phyloP scores from a whole-genome alignment of 2,329 filamentous ascomycete genomes.

The Alternaria novae-zelandiae region DNA sequence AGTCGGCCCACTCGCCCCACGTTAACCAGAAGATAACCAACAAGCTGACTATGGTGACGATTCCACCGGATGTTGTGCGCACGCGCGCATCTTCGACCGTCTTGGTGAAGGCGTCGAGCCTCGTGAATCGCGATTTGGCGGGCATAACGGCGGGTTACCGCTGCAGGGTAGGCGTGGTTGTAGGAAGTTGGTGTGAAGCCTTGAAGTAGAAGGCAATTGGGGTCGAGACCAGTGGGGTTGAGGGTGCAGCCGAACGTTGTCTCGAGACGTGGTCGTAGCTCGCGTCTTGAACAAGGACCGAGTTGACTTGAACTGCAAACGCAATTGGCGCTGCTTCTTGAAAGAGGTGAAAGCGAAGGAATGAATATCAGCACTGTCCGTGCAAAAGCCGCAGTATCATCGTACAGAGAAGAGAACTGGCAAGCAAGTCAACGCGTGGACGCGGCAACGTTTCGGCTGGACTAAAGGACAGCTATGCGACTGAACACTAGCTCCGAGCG shows the following conservation, averaged over 20 bases:
- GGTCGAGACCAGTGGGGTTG: slow-evolving; percentile 19
- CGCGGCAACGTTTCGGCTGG: slow-evolving; percentile 33
- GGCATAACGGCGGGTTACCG: slow-evolving; percentile 65
- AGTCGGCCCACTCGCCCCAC: slow-evolving; percentile 96
- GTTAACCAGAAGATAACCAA: slow-evolving; percentile 86
- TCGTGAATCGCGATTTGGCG: slow-evolving; percentile 89
- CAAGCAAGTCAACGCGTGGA: slow-evolving; percentile 27
- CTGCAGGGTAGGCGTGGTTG: slow-evolving; percentile 11
- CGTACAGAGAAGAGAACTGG: slow-evolving; percentile 27
- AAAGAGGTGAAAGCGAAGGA: slow-evolving; percentile 17
- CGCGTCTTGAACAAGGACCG: slow-evolving; percentile 6
- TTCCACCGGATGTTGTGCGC: slow-evolving; percentile 91
- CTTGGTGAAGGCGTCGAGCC: slow-evolving; percentile 98
- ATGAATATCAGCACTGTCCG: slow-evolving; percentile 28
- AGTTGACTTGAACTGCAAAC: slow-evolving; percentile 12
- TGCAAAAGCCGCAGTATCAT: slow-evolving; percentile 31
- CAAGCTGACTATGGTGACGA: slow-evolving; percentile 91
- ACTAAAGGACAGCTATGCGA: slow-evolving; percentile 44
- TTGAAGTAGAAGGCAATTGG: slow-evolving; percentile 9
- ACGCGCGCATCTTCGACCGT: slow-evolving; percentile 98
- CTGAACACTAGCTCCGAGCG: slow-evolving; percentile 21
- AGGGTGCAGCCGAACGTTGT: slow-evolving; percentile 13
- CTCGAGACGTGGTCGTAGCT: slow-evolving; percentile 7
- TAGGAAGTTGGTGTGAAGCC: background rate
- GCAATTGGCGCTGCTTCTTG: slow-evolving; percentile 17